A percentile compares a stretch with the other conserved stretches of the same genome.
These are phyloP conservation scores for Stagonosporopsis rhizophila DNA, from an alignment of 2,329 filamentous ascomycete species.

Conservation along the genomic window DNA sequence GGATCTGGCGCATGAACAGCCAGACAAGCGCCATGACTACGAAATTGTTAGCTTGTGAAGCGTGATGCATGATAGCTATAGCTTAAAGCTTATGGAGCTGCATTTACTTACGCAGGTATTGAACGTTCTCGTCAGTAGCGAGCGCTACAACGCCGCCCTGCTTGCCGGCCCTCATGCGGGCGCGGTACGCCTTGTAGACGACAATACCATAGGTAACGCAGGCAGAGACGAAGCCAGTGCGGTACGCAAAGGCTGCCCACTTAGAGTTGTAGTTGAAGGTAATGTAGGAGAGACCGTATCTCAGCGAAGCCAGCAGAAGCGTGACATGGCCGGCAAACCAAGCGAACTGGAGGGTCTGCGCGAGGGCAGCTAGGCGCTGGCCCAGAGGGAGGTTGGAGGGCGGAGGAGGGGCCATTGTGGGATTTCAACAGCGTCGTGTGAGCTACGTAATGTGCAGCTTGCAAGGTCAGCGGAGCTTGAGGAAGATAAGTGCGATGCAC, in stretches of 20 bases:
- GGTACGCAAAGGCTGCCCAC: slow-evolving; percentile 84
- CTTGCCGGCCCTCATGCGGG: slow-evolving; percentile 77
- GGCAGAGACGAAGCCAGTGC: slow-evolving; percentile 86
- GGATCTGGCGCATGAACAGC: slow-evolving; percentile 89
- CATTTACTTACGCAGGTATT: slow-evolving; percentile 83
- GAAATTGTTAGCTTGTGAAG: slow-evolving; percentile 30
- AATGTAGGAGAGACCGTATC: slow-evolving; percentile 85
- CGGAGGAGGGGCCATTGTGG: slow-evolving; percentile 75
- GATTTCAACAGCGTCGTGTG: slow-evolving; percentile 39
- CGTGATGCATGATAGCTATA: slow-evolving; percentile 4
- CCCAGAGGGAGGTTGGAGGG: slow-evolving; percentile 71
- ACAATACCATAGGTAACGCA: slow-evolving; percentile 96
- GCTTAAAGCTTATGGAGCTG: not conserved
- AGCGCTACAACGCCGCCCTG: slow-evolving; percentile 70
- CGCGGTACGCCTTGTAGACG: slow-evolving; percentile 95
- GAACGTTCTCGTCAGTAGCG: slow-evolving; percentile 91
- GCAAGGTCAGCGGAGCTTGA: slow-evolving; percentile 37
- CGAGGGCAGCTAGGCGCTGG: slow-evolving; percentile 78
- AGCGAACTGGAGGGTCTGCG: slow-evolving; percentile 90
- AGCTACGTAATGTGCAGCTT: slow-evolving; percentile 32
- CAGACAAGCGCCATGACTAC: slow-evolving; percentile 92
- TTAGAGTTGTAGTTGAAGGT: slow-evolving; percentile 84
- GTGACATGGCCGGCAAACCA: slow-evolving; percentile 77
- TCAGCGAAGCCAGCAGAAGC: slow-evolving; percentile 80
- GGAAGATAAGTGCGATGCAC: slow-evolving; percentile 16